Conservation (phyloP, 768 basidiomycete species). For the Suillus brevipes region DNA sequence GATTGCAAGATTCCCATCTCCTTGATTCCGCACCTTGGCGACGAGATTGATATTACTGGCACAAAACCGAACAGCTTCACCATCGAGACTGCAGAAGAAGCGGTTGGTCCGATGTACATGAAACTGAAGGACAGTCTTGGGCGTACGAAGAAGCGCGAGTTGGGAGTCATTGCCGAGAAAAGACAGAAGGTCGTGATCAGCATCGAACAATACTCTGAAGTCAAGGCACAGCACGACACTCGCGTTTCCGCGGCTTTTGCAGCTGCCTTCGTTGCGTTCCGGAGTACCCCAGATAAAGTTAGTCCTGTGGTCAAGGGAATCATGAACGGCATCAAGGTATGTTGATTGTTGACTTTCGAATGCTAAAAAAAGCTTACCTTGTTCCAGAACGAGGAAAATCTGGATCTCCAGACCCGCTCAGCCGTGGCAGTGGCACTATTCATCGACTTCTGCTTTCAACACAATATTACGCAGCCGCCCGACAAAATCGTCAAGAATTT, state of each 20-base stretch:
- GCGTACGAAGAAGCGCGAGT: conserved; percentile 75
- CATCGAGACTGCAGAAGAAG: conserved; percentile 70
- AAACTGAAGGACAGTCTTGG: conserved; percentile 75
- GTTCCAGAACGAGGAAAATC: conserved; percentile 79
- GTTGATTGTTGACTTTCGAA: conserved; percentile 16
- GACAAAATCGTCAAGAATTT: conserved; percentile 98
- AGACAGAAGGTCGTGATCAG: conserved; percentile 63
- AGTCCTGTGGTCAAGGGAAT: conserved; percentile 95
- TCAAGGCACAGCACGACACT: conserved; percentile 83
- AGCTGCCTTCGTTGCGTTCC: conserved; percentile 86
- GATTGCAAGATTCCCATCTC: conserved; percentile 85
- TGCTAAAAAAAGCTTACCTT: conserved; percentile 12
- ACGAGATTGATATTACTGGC: conserved; percentile 74
- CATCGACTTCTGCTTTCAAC: conserved; percentile 78
- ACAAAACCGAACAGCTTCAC: conserved; percentile 69
- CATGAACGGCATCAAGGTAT: conserved; percentile 96
- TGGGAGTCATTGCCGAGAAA: conserved; percentile 74
- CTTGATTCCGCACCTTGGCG: conserved; percentile 77
- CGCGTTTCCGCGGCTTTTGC: conserved; percentile 90
- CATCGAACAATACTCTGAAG: conserved; percentile 77
- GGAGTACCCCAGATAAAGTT: conserved; percentile 86
- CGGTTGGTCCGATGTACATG: conserved; percentile 69
- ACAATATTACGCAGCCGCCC: conserved; percentile 77
- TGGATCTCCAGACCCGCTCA: conserved; percentile 85
- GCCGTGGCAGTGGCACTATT: conserved; percentile 86